A percentile compares a stretch with the other conserved stretches of the same genome.
These are phyloP conservation scores for Microbotryum scabiosae DNA, from an alignment of 1,284 basidiomycete species.

Conservation along the genomic window DNA sequence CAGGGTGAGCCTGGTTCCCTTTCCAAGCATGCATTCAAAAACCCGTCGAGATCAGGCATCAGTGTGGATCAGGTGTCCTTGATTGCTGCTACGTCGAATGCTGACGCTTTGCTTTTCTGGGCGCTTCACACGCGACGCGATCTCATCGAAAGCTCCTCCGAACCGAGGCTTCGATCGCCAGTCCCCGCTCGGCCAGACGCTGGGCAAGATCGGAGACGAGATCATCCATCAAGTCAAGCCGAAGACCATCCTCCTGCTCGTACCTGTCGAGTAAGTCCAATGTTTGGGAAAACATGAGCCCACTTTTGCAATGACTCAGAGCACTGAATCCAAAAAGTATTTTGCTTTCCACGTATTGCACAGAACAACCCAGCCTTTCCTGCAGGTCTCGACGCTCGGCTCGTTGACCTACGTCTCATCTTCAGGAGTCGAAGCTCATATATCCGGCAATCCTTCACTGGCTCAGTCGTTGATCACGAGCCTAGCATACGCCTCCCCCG, in stretches of 20 bases:
- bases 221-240: slow-evolving; percentile 13
- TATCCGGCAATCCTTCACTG: slow-evolving; percentile 5
- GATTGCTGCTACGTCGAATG: neutral
- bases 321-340: neutral
- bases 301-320: neutral
- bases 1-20: too few species aligned
- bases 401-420: neutral
- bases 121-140: too few species aligned
- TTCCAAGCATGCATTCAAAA: too few species aligned
- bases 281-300: too few species aligned
- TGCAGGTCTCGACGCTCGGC: slow-evolving; percentile 1
- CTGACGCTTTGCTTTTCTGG: neutral
- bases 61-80: too few species aligned
- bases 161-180: neutral
- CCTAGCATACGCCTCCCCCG: neutral
- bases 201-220: slow-evolving; percentile 4
- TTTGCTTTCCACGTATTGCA: neutral
- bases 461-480: slow-evolving; percentile 5
- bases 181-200: neutral
- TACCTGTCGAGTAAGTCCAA: slow-evolving; percentile 4
- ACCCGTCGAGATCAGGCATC: slow-evolving; percentile 8
- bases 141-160: too few species aligned
- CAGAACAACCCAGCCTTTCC: slow-evolving; percentile 6
- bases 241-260: slow-evolving; percentile 11
- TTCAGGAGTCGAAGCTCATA: neutral